Base-by-base conservation (phyloP, 2,329 filamentous ascomycete genomes). In the Alternaria tenuissima region DNA sequence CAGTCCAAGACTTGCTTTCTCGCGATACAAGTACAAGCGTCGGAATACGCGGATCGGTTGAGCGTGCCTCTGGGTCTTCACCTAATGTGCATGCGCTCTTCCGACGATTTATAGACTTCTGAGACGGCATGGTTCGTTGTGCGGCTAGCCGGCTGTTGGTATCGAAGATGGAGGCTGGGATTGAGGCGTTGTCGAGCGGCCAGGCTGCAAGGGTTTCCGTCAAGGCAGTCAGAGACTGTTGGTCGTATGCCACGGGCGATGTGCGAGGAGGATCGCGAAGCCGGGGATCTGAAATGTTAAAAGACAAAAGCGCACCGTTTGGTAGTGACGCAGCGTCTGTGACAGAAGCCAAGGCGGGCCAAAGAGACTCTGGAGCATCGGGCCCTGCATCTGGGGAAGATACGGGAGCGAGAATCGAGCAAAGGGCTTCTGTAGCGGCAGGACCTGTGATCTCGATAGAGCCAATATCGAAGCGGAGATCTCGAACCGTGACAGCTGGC, bases 41-140 rank as follows among this genome's bases (percentile, higher is more conserved):
- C 1, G 95, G 95, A 16, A 98, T 95, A 2, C 85, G 81, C 1
- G 92, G 91, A 70, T 97, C 93, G 8, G 81, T 82, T 1, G 82
- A 65, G 8, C 84, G 83, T 1, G 87, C 75, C 22, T 85, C 79
- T 0, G 93, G 86, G 59, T 85, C 82, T 24, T 84, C 77, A 1
- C 93, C 93, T 0, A 91, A 88, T 0, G 83, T 73, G 16, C 86
- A 86, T 22, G 85, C 81, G 14, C 86, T 83, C 76, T 89, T 92
- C 46, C 94, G 88, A 48, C 91, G 87, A 74, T 96, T 94, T 68
- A 98, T 87, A 1, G 89, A 86, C 72, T 92, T 92, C 72, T 97
- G 93, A 11, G 85, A 88, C 2, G 91, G 89, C 3, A 94, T 86
- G 14, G 89, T 83, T 52, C 84, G 85, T 4, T 86, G 87, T 26